phyloP scores from a whole-genome alignment of 352 stramenopile species.

The Phytophthora pseudosyringae region DNA sequence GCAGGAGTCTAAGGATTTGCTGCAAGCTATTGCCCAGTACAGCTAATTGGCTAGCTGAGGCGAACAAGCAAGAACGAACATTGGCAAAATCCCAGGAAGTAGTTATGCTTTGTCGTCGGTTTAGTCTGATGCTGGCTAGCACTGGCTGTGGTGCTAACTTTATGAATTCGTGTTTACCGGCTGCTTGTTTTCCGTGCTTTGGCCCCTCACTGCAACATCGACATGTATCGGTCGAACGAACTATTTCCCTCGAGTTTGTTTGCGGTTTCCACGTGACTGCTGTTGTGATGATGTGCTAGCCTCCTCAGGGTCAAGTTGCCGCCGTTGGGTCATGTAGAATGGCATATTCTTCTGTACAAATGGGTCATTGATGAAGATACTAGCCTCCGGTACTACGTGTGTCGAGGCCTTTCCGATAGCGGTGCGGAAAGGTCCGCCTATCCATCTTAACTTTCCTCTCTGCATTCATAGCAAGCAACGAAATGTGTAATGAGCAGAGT shows the following conservation, averaged over 20 bases:
- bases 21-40: slow-evolving; percentile 93
- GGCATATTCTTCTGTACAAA: slow-evolving; percentile 63
- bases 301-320: slow-evolving; percentile 42
- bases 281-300: slow-evolving; percentile 5
- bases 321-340: slow-evolving; percentile 65
- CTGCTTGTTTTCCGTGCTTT: slow-evolving; percentile 1
- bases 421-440: slow-evolving; percentile 70
- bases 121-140: slow-evolving; percentile 5
- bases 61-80: slow-evolving; percentile 6
- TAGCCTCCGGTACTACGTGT: slow-evolving; percentile 42
- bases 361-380: slow-evolving; percentile 63
- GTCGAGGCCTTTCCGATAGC: slow-evolving; percentile 73
- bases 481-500: not conserved
- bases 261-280: slow-evolving; percentile 7
- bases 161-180: slow-evolving; percentile 34
- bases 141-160: slow-evolving; percentile 24
- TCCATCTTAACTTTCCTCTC: slow-evolving; percentile 74
- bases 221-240: slow-evolving; percentile 5
- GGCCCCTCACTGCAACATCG: not conserved
- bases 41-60: slow-evolving; percentile 45
- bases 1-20: slow-evolving; percentile 92
- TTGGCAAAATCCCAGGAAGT: not conserved
- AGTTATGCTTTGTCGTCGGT: slow-evolving; percentile 9
- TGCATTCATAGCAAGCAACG: slow-evolving; percentile 13
- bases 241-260: slow-evolving; percentile 12